Conservation (phyloP, 306 rosid genomes). For the Chamaecrista fasciculata region DNA sequence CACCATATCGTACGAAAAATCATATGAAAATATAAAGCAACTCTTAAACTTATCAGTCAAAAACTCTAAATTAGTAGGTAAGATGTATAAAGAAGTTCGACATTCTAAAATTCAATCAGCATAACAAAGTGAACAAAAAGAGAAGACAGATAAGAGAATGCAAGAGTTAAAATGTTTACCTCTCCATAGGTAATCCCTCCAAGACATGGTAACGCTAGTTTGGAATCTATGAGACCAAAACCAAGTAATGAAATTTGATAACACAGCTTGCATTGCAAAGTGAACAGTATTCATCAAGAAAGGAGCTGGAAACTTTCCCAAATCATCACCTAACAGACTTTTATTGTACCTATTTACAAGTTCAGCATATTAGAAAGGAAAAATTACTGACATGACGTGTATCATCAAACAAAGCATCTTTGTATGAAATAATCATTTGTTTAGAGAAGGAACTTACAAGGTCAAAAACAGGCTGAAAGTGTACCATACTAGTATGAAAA, state of each 20-base stretch:
- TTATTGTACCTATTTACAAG: constrained; percentile 79
- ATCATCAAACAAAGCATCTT: constrained; percentile 1
- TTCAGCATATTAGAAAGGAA: constrained; percentile 18
- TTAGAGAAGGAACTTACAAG: constrained; percentile 64
- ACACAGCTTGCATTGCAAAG: constrained; percentile 85
- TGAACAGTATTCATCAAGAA: constrained; percentile 87
- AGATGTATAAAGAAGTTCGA: constrained; percentile 20
- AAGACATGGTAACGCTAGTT: constrained; percentile 68
- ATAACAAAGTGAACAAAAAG: constrained; percentile 17
- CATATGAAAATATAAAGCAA: constrained; percentile 4
- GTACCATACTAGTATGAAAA: constrained; percentile 85
- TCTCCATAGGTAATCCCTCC: constrained; percentile 84
- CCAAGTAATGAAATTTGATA: constrained; percentile 79
- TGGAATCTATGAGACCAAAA: constrained; percentile 81
- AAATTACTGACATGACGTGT: not conserved
- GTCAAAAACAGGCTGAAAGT: constrained; percentile 92
- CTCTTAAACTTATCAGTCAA: not conserved
- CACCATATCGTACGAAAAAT: constrained; percentile 1
- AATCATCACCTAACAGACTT: constrained; percentile 80
- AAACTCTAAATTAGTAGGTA: constrained; percentile 5
- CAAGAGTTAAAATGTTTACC: constrained; percentile 51
- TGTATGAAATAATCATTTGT: constrained; percentile 6
- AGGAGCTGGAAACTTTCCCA: constrained; percentile 99
- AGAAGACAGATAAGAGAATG: constrained; percentile 4
- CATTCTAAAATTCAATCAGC: constrained; percentile 9